Evolutionary conservation across 148 eudicot genomes (phyloP).

Genomic region (Rhododendron williamsianum): DNA sequence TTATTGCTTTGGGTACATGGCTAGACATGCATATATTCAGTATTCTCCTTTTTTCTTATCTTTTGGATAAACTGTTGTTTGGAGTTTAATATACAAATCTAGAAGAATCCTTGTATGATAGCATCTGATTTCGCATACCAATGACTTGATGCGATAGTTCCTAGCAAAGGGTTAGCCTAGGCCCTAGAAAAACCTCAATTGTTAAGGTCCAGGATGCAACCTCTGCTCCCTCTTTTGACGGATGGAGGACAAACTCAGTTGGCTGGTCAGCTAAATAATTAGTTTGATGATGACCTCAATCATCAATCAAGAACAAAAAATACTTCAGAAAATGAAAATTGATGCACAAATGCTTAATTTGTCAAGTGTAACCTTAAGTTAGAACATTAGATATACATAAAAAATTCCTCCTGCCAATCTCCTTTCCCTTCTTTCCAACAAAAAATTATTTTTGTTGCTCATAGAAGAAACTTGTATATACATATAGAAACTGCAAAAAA

Average conservation of each 20-base stretch:
- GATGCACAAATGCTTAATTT: neutral
- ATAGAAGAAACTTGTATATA: neutral
- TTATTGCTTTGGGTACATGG: neutral
- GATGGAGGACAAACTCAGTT: neutral
- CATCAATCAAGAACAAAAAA: neutral
- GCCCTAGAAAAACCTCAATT: neutral
- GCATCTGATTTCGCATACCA: neutral
- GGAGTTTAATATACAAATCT: neutral
- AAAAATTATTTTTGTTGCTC: neutral
- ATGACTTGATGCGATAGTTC: neutral
- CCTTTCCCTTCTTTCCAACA: neutral
- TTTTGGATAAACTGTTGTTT: neutral
- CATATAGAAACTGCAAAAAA: neutral
- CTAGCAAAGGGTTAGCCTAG: neutral
- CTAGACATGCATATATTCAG: neutral
- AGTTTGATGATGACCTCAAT: neutral
- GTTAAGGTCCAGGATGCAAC: neutral
- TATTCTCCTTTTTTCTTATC: neutral
- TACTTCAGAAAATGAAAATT: neutral
- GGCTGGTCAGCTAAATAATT: neutral
- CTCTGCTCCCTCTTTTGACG: neutral
- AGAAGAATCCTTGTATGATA: neutral
- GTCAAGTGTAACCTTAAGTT: neutral
- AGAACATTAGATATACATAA: neutral
- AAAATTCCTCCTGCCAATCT: neutral